phyloP scores from a whole-genome alignment of 495 filamentous ascomycete genomes.

The Daldinia caldariorum region DNA sequence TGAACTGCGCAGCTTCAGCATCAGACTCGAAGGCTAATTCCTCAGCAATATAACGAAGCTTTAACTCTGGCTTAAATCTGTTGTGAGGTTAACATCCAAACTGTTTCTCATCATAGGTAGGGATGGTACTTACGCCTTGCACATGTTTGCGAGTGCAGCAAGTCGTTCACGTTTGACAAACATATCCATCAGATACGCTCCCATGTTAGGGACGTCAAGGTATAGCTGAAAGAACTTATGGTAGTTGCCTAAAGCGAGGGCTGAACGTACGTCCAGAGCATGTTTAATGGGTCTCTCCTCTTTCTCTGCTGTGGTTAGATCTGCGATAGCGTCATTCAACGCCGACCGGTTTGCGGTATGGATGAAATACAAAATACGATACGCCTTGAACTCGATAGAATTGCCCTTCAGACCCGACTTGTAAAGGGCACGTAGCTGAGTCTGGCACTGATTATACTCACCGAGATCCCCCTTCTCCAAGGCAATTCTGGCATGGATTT shows the following conservation, averaged over 20 bases:
- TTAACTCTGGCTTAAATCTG: slow-evolving; percentile 91
- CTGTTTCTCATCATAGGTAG: neutral
- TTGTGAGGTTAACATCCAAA: slow-evolving; percentile 49
- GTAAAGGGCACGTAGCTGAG: slow-evolving; percentile 92
- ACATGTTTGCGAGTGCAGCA: slow-evolving; percentile 86
- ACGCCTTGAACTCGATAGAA: slow-evolving; percentile 95
- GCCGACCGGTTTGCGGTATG: slow-evolving; percentile 98
- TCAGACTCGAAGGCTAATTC: slow-evolving; percentile 96
- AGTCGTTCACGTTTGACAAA: slow-evolving; percentile 94
- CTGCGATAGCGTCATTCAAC: slow-evolving; percentile 96
- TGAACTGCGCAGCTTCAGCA: slow-evolving; percentile 87
- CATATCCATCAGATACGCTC: slow-evolving; percentile 98
- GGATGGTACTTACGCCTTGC: slow-evolving; percentile 80
- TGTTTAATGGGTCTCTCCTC: slow-evolving; percentile 84
- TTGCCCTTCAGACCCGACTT: slow-evolving; percentile 85
- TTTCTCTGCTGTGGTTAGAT: slow-evolving; percentile 97
- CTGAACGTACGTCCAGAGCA: slow-evolving; percentile 89
- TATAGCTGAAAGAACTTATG: slow-evolving; percentile 97
- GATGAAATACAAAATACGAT: slow-evolving; percentile 99
- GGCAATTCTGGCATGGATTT: slow-evolving; percentile 97
- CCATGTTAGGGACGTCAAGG: slow-evolving; percentile 95
- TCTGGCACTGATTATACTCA: slow-evolving; percentile 99
- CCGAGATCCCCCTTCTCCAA: slow-evolving; percentile 98
- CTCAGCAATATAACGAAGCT: slow-evolving; percentile 90
- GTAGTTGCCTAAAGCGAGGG: slow-evolving; percentile 92